Evolutionary conservation across 768 basidiomycete species (phyloP), one percentile per base, ranked within the genome.

Genomic region (Psilocybe azurescens): DNA sequence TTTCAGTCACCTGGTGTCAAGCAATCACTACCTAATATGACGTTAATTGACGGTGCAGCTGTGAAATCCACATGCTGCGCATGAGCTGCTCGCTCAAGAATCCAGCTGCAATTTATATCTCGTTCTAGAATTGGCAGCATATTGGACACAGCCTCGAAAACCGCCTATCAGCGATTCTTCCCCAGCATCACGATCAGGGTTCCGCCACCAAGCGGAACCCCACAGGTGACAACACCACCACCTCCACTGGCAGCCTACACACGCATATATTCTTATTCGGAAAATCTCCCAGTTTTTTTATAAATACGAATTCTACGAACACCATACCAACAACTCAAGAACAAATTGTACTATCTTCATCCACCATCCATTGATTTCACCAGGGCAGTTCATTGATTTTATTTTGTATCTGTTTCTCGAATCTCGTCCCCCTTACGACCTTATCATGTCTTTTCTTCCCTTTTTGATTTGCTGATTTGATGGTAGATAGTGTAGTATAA

Each of bases 1-100:
- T 36, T 44, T 3, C 53, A 78, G 77, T 77, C 76, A 28, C 77
- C 75, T 20, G 77, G 77, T 13, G 76, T 78, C 57, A 78, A 77
- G 62, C 69, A 74, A 28, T 75, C 75, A 20, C 74, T 73, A 57
- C 72, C 75, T 13, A 75, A 74, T 61, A 64, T 75, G 10, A 68
- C 70, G 4, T 56, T 75, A 39, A 18, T 32, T 53, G 75, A 77
- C n/a, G 63, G 56, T 5, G 56, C 51, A 10, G 51, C 58, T 10
- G 59, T 53, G 10, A 68, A 66, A 56, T 67, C 69, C 2, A 41
- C 65, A 24, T 73, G 72, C 53, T 65, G 70, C 50, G 44, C 61
- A 16, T 63, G 36, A 63, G 29, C 14, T 39, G 29, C 44, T 54
- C 28, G 44, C 47, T 53, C 32, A 36, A 18, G 20, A 9, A 24